Conservation (phyloP, 345 rosid genomes). For the sweet orange (Citrus sinensis) region DVS_A1.0 CM039166.1:24471501-24472000, state of each 20-base stretch:
- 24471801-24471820: neutral
- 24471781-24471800: constrained; percentile 11
- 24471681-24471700: too few relatives aligned
- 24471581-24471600: neutral
- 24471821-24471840: neutral
- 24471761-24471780: neutral
- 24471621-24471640: neutral
- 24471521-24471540: neutral
- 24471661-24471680: too few relatives aligned
- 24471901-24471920: neutral
- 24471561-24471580: neutral
- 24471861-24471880: neutral
- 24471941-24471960: neutral
- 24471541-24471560: neutral
- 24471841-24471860: neutral
- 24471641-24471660: neutral
- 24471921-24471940: too few relatives aligned
- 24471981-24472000: too few relatives aligned
- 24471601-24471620: too few relatives aligned
- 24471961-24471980: neutral
- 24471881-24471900: neutral
- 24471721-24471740: too few relatives aligned
- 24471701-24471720: too few relatives aligned
- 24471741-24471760: neutral
- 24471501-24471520: neutral